Conservation (phyloP, 805 yeast genomes). For the Limtongozyma cylindracea region DNA sequence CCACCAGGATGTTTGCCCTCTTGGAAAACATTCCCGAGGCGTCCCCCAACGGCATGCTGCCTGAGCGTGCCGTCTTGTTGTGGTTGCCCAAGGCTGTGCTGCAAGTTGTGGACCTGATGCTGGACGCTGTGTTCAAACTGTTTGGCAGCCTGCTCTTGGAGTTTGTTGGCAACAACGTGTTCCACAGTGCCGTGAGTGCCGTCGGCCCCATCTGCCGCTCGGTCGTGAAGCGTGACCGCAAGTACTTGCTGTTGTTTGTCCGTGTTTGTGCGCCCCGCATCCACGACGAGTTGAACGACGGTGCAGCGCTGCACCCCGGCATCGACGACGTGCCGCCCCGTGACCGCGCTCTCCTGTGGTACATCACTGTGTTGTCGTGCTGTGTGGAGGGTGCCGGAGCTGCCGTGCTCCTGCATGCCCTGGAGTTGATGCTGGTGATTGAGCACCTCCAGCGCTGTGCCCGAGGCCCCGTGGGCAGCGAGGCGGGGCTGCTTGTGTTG, state of each 20-base stretch:
- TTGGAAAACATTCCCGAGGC: slow-evolving; percentile 48
- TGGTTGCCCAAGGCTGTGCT: slow-evolving; percentile 11
- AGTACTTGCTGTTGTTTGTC: slow-evolving; percentile 15
- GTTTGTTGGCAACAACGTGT: slow-evolving; percentile 31
- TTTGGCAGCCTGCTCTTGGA: slow-evolving; percentile 23
- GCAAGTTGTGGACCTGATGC: slow-evolving; percentile 24
- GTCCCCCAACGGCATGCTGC: slow-evolving; percentile 18
- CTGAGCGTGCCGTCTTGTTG: slow-evolving; percentile 19
- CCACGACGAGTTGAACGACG: slow-evolving; percentile 39
- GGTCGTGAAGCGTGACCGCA: slow-evolving; percentile 39
- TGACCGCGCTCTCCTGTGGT: too few species aligned
- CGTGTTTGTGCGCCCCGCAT: slow-evolving; percentile 23
- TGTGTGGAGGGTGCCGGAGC: too few species aligned
- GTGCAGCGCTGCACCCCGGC: too few species aligned
- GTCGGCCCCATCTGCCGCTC: slow-evolving; percentile 53
- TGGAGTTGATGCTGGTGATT: too few species aligned
- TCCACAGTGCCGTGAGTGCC: slow-evolving; percentile 35
- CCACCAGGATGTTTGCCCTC: slow-evolving; percentile 31
- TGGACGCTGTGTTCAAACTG: slow-evolving; percentile 23
- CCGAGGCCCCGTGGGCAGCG: too few species aligned
- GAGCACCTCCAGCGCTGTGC: too few species aligned
- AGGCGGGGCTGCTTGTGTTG: too few species aligned
- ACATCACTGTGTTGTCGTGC: too few species aligned
- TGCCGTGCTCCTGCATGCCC: too few species aligned
- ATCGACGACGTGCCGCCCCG: too few species aligned